Evolutionary conservation across 108 stramenopile species (phyloP).

Genomic region (Schizochytrium sp.): DNA sequence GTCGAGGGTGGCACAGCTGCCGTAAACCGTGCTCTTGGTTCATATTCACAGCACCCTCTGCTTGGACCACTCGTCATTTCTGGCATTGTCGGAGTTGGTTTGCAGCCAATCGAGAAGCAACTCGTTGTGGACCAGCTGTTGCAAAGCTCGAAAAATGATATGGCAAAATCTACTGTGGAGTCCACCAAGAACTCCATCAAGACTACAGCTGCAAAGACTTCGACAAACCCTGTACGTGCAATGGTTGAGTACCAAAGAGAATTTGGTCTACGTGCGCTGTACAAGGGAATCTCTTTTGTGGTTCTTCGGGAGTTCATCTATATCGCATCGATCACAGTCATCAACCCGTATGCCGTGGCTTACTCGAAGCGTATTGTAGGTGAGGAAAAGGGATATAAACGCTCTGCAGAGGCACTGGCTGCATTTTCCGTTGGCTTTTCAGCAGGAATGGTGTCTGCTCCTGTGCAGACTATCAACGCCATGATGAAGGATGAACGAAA

Average conservation of each 20-base stretch:
- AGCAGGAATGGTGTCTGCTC: conserved; percentile 47
- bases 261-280: neutral
- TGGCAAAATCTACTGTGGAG: neutral
- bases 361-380: neutral
- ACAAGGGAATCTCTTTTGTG: conserved; percentile 10
- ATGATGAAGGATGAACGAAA: conserved; percentile 62
- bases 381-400: neutral
- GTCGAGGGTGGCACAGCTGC: conserved; percentile 31
- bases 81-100: neutral
- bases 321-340: conserved; percentile 48
- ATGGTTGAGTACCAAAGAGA: neutral
- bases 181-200: no score
- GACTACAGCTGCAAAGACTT: no score
- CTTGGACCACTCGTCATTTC: conserved; percentile 31
- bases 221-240: neutral
- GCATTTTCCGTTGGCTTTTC: conserved; percentile 51
- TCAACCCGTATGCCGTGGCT: conserved; percentile 36
- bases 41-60: neutral
- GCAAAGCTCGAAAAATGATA: neutral
- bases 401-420: conserved; percentile 5
- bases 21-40: neutral
- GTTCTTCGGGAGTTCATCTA: conserved; percentile 41
- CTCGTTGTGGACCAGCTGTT: conserved; percentile 34
- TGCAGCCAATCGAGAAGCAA: conserved; percentile 43
- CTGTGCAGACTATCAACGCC: conserved; percentile 42